Base-by-base conservation (phyloP, 805 yeast species). In the Dipodascus geniculatus region DNA sequence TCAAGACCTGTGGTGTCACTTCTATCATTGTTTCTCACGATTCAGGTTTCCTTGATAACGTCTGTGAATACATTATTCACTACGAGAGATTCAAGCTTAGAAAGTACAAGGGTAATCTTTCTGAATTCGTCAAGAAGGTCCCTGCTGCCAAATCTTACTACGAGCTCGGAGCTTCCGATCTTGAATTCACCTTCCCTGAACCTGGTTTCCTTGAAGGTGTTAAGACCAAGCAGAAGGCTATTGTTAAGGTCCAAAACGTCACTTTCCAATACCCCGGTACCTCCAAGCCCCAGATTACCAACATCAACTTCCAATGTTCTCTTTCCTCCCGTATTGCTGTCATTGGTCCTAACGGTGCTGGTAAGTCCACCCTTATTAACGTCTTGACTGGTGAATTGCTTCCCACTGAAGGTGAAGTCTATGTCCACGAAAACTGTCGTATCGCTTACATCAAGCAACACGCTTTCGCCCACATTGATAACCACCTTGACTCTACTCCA, bases 171-270 rank as follows among this genome's bases (percentile, higher is more conserved):
- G 97, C 97, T 69, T 91, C 99, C 64, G 97, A 88, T 71, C 76
- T 90, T 68, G 96, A 90, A 77, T 93, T 93, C 85, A 74, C 70
- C 65, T 93, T 93, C 97, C 99, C 99, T 74, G 97, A 87, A 78
- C 99, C 99, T 76, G 99, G 99, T 87, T 91, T 85, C 95, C 83
- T 93, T 71, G 98, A 93, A 82, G 99, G 99, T 87, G 99, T 93
- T 69, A 93, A 93, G 89, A 93, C 99, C 72, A 93, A 93, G 82
- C 98, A 91, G 79, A 91, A 91, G 81, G 99, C 99, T 72, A 93
- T 93, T 76, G 98, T 93, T 71, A 93, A 93, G 83, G 98, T 93
- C 63, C 78, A 87, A 60, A 81, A 87, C 81, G 90, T 93, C 96
- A 72, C 95, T 67, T 93, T 93, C 97, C 98, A 91, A 83, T 93